Evolutionary conservation across 257 asterid species (phyloP).

Genomic region (Jacaranda copaia): DNA sequence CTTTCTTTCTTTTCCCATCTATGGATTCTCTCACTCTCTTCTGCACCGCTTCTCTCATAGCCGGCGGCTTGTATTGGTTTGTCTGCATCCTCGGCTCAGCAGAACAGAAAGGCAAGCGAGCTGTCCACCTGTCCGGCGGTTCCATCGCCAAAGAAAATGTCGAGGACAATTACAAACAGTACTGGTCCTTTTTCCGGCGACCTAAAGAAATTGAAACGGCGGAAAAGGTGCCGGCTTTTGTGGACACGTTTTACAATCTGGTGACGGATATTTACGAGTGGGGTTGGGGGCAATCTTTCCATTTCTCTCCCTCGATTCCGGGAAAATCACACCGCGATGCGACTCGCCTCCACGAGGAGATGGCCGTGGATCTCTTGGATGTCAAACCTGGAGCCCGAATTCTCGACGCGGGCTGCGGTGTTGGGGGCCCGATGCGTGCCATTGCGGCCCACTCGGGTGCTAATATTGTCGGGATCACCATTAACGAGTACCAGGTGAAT

Average conservation of each 20-base stretch:
- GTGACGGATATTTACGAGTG: conserved; percentile 88
- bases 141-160: conserved; percentile 70
- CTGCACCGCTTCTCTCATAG: conserved; percentile 64
- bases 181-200: conserved; percentile 80
- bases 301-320: conserved; percentile 71
- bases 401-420: conserved; percentile 86
- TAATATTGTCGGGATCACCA: conserved; percentile 81
- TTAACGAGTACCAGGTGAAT: conserved; percentile 78
- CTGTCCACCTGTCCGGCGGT: conserved; percentile 77
- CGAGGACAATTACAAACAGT: conserved; percentile 68
- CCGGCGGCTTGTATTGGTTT: conserved; percentile 77
- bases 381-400: conserved; percentile 57
- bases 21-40: conserved; percentile 69
- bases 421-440: conserved; percentile 90
- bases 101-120: conserved; percentile 72
- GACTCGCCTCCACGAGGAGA: conserved; percentile 78
- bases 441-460: conserved; percentile 85
- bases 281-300: conserved; percentile 95
- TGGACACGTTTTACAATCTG: conserved; percentile 81
- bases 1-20: not conserved
- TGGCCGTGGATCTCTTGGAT: conserved; percentile 75
- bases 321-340: conserved; percentile 79
- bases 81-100: conserved; percentile 72
- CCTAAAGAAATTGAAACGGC: conserved; percentile 70
- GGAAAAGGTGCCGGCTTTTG: conserved; percentile 81